Conservation (phyloP, 495 filamentous ascomycete genomes). For the Oidiodendron maius region DNA sequence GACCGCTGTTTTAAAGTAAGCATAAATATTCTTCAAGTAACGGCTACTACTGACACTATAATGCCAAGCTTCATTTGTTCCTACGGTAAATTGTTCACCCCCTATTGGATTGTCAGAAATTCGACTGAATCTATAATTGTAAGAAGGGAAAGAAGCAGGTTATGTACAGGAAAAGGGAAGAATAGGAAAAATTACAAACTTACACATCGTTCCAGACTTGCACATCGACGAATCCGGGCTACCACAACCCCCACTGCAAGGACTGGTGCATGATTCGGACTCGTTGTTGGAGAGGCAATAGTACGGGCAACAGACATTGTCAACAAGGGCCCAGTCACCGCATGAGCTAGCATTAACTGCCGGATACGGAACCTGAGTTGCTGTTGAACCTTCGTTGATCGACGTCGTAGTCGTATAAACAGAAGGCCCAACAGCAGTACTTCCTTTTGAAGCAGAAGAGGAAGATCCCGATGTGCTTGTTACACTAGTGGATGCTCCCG, state of each 20-base stretch:
- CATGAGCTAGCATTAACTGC: neutral
- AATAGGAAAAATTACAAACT: too few species aligned
- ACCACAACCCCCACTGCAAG: neutral
- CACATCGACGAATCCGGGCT: slow-evolving; percentile 3
- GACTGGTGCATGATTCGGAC: slow-evolving; percentile 6
- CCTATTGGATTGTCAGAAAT: too few species aligned
- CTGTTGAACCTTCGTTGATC: neutral
- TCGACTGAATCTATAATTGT: too few species aligned
- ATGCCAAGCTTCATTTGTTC: slow-evolving; percentile 6
- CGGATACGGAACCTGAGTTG: slow-evolving; percentile 9
- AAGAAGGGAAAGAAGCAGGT: too few species aligned
- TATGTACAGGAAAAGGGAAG: too few species aligned
- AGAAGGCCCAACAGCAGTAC: neutral
- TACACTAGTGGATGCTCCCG: neutral
- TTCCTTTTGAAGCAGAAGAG: neutral
- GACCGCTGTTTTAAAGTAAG: slow-evolving; percentile 6
- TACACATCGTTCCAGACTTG: slow-evolving; percentile 12
- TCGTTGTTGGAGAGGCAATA: slow-evolving; percentile 3
- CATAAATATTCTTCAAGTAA: neutral
- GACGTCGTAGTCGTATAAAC: neutral
- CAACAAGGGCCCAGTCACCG: slow-evolving; percentile 7
- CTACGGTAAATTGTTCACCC: slow-evolving; percentile 4
- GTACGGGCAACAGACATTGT: slow-evolving; percentile 13
- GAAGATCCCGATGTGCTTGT: neutral
- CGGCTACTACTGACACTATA: slow-evolving; percentile 7